Evolutionary conservation across 2,329 filamentous ascomycete genomes (phyloP), one percentile per base, ranked within the genome.

Genomic region (Thielaviopsis musarum): DNA sequence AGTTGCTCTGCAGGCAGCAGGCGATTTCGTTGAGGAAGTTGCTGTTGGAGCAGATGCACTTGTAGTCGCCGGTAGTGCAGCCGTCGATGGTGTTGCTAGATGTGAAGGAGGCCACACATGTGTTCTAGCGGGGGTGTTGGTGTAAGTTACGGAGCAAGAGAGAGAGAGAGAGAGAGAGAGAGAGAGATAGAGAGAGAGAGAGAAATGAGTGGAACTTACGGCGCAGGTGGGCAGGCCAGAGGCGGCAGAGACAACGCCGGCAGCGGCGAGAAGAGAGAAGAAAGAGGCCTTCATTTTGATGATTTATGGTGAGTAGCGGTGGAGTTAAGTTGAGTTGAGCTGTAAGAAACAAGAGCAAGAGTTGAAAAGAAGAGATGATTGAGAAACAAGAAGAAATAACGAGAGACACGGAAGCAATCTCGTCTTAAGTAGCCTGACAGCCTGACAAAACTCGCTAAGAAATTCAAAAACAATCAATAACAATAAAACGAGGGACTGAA

Each of bases 31-130:
- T 62, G 59, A 75, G 67, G 69, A 75, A 74, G 52, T 67, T 59
- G 68, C 73, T 73, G 65, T 64, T 66, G 51, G 24, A 30, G 69
- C 73, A 75, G 65, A 75, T 68, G 66, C 73, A 75, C 58, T 63
- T 65, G 61, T 73, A 66, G 66, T 74, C 71, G 65, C 71, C 63
- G 52, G 66, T 62, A 28, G 64, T 65, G 66, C 73, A 75, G 63
- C 69, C 71, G 56, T 67, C 71, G 58, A 75, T 70, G 48, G 64
- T 63, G 21, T 58, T 64, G 52, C 69, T 69, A 24, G 63, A 65
- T 26, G 69, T 70, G 66, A 66, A 70, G 55, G 69, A 58, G 62
- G 60, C 64, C 41, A 73, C 66, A 63, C 70, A 73, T 5, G 61
- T 58, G 63, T 66, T 67, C 67, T 72, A 61, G n/a, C 24, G 38